Evolutionary conservation across 495 filamentous ascomycete species (phyloP), one percentile per base, ranked within the genome.

Genomic region (Cercophora samala): DNA sequence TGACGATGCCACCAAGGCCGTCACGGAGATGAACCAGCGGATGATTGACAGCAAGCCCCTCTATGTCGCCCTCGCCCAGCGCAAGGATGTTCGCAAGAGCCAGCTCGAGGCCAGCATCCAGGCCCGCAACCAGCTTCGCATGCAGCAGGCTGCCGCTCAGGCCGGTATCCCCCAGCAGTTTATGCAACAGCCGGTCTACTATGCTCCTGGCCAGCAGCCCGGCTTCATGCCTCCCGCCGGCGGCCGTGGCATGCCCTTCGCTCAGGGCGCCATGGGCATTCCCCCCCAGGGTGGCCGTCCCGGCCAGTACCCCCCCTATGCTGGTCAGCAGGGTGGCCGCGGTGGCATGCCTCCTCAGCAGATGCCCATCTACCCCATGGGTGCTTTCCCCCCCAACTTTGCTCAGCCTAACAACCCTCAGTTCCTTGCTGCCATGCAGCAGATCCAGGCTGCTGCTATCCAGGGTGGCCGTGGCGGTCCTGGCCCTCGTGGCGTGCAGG

Each of bases 91-190:
- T 72, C 93, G 95, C 80, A 95, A 97, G 87, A 96, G 86, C 82
- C 95, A 98, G 80, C 89, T 99, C 71, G 95, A 99, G 84, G 93
- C 94, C 70, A 97, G 92, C 84, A 98, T 99, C 77, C 96, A 98
- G 84, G 93, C 94, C 78, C 93, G 95, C 77, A 98, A 98, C 85
- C 93, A 95, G 80, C 88, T 97, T 75, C 89, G 96, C 70, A 93
- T 97, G 88, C 96, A 98, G 84, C 95, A 99, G 82, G 90, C 92
- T 72, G 94, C 93, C 63, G 93, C 96, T 63, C 92, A 88, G 63
- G 95, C 92, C 64, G 93, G 92, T 72, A 92, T 97, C 85, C 91
- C 91, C 67, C 90, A 92, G 78, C 90, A 91, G 79, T 89, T 83
- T 80, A 83, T 95, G 87, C 91, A 92, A 77, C 85, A 90, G 65